Evolutionary conservation across 257 asterid genomes (phyloP).

Genomic region (Solanum dulcamara): DNA sequence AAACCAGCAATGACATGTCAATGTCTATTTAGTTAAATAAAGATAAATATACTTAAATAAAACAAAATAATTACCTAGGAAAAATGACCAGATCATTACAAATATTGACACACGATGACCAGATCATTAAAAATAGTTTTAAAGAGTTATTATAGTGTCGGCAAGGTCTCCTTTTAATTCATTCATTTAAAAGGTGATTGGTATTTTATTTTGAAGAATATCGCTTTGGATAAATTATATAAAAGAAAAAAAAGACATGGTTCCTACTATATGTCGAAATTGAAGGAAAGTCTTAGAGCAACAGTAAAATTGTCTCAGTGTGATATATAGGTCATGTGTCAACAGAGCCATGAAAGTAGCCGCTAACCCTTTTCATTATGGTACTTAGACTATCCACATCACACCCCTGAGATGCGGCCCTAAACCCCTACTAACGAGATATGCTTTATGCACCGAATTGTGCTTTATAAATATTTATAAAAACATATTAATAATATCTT

Average conservation of each 20-base stretch:
- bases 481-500: background rate
- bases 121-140: no score
- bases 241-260: background rate
- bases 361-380: background rate
- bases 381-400: background rate
- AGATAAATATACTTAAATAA: no score
- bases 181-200: no score
- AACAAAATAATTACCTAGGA: no score
- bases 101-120: no score
- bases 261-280: background rate
- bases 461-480: background rate
- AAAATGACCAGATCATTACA: no score
- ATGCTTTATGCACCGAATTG: background rate
- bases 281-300: background rate
- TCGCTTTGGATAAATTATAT: background rate
- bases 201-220: background rate
- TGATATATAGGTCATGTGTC: background rate
- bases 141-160: no score
- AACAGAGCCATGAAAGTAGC: background rate
- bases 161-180: no score
- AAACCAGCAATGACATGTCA: no score
- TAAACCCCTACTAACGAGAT: background rate
- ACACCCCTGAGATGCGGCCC: background rate
- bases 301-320: background rate
- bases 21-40: no score